These are phyloP conservation scores for Neurospora sp. DNA, from an alignment of 495 filamentous ascomycete genomes.

Conservation along the genomic window DNA sequence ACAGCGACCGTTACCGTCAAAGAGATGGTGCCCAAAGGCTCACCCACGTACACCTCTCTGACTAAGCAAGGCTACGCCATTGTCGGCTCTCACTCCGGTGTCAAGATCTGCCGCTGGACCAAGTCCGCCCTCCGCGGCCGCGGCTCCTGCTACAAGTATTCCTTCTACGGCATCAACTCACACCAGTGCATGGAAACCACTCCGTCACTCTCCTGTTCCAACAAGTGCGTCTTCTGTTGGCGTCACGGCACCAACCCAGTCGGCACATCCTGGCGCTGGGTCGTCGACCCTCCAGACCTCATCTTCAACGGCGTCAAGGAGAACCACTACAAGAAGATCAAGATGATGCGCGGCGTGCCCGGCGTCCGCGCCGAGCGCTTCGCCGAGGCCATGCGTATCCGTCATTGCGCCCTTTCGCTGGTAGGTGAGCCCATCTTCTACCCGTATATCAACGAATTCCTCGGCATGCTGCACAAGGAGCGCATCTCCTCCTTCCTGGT, in stretches of 20 bases:
- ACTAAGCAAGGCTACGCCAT: slow-evolving; percentile 97
- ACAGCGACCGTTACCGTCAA: slow-evolving; percentile 43
- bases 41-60: slow-evolving; percentile 75
- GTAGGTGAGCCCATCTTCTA: slow-evolving; percentile 98
- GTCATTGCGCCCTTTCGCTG: slow-evolving; percentile 81
- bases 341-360: slow-evolving; percentile 88
- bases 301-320: slow-evolving; percentile 86
- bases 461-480: slow-evolving; percentile 69
- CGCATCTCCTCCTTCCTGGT: slow-evolving; percentile 91
- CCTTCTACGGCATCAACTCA: slow-evolving; percentile 91
- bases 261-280: slow-evolving; percentile 92
- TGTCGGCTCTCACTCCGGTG: slow-evolving; percentile 87
- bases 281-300: slow-evolving; percentile 77
- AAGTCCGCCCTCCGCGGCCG: slow-evolving; percentile 94
- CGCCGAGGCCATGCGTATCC: slow-evolving; percentile 82
- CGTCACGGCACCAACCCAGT: slow-evolving; percentile 95
- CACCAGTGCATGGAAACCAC: slow-evolving; percentile 98
- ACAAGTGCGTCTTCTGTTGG: slow-evolving; percentile 99
- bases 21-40: slow-evolving; percentile 87
- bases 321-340: slow-evolving; percentile 93
- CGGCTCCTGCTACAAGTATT: slow-evolving; percentile 93
- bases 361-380: slow-evolving; percentile 88
- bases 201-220: slow-evolving; percentile 87
- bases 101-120: slow-evolving; percentile 97
- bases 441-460: slow-evolving; percentile 88